Base-by-base conservation (phyloP, 257 asterid genomes). In the Handroanthus guayacan region DNA sequence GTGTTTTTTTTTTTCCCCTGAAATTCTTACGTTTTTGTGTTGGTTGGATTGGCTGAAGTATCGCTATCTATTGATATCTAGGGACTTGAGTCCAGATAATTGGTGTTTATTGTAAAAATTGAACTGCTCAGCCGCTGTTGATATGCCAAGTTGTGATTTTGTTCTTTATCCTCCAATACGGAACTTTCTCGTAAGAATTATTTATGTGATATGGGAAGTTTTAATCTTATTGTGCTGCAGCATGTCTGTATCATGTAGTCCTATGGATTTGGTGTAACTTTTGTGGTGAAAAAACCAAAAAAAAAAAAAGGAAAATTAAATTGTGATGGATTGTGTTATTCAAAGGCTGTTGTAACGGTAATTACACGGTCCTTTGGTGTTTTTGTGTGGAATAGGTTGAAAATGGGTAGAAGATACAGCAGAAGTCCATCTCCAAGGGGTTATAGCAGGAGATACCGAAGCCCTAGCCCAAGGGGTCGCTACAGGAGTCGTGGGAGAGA, bases 361-460 rank as follows among this genome's bases (percentile, higher is more conserved):
- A 57, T 61, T 62, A 60, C 41, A 10, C 12, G 14, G 17, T 31
- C 31, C 1, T 38, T 48, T 58, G 16, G 48, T 69, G 16, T 68
- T 72, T 43, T 56, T 25, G 5, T 37, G 55, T 41, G 78, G 37
- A 74, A 34, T 61, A 74, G 86, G 72, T 14, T 44, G 79, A 72
- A 69, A 76, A 81, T 87, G 87, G 91, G 92, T 51, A 88, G 94
- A 80, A 85, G 95, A 52, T 87, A 86, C 79, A 86, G 92, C 81
- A 86, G 85, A 82, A 85, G 94, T 71, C 96, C 97, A 13, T 84
- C 97, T 41, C 82, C 82, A 6, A 84, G 91, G 80, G 82, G 87
- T 68, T 84, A 91, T 60, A 77, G 89, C 74, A 81, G 89, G 80
- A 81, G 90, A 34, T 48, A 57, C 20, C 73, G 89, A 66, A 89